These are phyloP conservation scores for Vigna trinervia DNA, from an alignment of 306 rosid species.

Conservation along the genomic window DNA sequence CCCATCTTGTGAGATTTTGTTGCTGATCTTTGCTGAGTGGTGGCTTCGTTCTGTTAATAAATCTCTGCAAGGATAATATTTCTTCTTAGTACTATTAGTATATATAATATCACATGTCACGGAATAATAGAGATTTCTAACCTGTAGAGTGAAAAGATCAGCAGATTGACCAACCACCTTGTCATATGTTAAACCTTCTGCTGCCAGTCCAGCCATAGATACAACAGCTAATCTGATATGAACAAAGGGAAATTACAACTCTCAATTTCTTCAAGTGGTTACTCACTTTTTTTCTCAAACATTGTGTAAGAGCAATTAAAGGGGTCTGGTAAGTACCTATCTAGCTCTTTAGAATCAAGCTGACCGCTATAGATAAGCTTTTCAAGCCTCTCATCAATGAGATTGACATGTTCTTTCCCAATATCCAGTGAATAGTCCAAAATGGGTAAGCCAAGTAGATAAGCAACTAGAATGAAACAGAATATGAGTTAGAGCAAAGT, in stretches of 20 bases:
- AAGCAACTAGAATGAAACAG: conserved; percentile 62
- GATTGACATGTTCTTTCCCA: conserved; percentile 97
- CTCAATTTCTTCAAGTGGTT: conserved; percentile 1
- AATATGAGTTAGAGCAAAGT: conserved; percentile 13
- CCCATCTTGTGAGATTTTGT: conserved; percentile 98
- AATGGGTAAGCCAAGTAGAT: conserved; percentile 87
- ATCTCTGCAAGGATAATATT: conserved; percentile 54
- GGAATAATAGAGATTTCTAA: conserved; percentile 32
- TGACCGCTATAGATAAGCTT: conserved; percentile 88
- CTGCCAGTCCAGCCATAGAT: conserved; percentile 94
- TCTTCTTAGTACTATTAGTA: not conserved
- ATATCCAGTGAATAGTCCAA: conserved; percentile 87
- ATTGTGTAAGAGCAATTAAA: conserved; percentile 15
- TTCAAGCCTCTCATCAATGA: conserved; percentile 81
- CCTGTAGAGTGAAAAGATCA: conserved; percentile 77
- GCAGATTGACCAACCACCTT: conserved; percentile 93
- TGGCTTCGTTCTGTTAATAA: conserved; percentile 92
- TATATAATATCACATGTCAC: not conserved
- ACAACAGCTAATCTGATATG: conserved; percentile 80
- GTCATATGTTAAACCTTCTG: conserved; percentile 89
- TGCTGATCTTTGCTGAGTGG: conserved; percentile 89
- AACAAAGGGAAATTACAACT: not conserved
- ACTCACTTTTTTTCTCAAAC: not conserved
- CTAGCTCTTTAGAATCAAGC: conserved; percentile 89
- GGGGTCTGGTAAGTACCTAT: conserved; percentile 54